Base-by-base conservation (phyloP, 176 grass and related monocot species). In the Musa schizocarpa region DNA sequence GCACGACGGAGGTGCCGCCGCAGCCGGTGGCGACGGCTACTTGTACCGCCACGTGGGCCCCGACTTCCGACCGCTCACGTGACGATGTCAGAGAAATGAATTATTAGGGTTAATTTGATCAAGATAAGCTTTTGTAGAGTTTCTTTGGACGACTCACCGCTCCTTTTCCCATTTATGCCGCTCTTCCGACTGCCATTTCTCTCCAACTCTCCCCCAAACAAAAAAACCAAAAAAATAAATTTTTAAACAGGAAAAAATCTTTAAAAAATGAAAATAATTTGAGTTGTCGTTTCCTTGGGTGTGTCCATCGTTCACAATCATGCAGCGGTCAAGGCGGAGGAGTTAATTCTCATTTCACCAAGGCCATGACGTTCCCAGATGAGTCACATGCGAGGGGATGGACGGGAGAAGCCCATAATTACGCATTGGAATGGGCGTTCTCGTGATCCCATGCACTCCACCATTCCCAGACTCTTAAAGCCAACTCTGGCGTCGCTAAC, bases 11-110 rank as follows among this genome's bases (percentile, higher is more conserved):
- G 12, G 53, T 8, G 13, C 77, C 29, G 49, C 74, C 63, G 48
- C 55, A 50, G 21, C 83, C 52, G 49, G 19, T 63, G 74, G 17
- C 52, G 90, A 92, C 49, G 86, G 88, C 66, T 85, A 85, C 71
- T 81, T 93, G 81, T 82, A 85, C 71, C 90, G 90, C 79, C 90
- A 63, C 81, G 48, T 93, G 69, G 81, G 82, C 21, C 52, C 79
- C 2, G 86, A 88, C 66, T 88, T 85, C 82, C 79, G 83, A 80
- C 87, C 87, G 12, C 85, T 90, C 84, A 90, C 90, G 23, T 65
- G 20, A 65, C 8, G 21, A 13, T 25, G 63, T 13, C 24, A 24
- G 24, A 25, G 22, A 65, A 65, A 65, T 9, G 63, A 65, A 65
- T 65, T 65, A 65, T 21, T 13, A 27, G 9, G 25, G 26, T n/a